Evolutionary conservation across 768 basidiomycete species (phyloP), one percentile per base, ranked within the genome.

Genomic region (Lentinus brumalis): DNA sequence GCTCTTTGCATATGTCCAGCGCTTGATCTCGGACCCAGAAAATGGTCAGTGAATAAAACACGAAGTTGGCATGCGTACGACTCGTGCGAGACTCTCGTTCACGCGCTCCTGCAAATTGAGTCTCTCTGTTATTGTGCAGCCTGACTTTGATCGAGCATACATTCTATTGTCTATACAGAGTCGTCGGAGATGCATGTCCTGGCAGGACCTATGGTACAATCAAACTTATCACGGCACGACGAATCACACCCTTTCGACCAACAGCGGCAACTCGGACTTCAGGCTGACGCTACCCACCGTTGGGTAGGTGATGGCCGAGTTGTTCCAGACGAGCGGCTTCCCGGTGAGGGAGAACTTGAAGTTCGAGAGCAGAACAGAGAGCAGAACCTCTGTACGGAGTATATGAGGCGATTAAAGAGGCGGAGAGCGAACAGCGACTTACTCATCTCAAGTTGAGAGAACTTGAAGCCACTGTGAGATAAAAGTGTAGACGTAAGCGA

Each of bases 361-460:
- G 21, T 4, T 21, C 5, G 38, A 2, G n/a, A 54, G 9, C 5
- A 54, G 53, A 11, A 35, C 12, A 12, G 53, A 40, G 5, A 54
- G n/a, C 14, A 54, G 9, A 5, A 54, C 39, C 21, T 54, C 53
- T 54, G 53, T 32, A 18, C 16, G 39, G 26, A 21, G 35, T 15
- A 38, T 6, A 15, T 15, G 16, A n/a, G 11, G 16, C 12, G 16
- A 49, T 21, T 12, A 8, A 49, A 7, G 11, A 21, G 3, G 42
- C 18, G 47, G 7, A 18, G 47, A 21, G 14, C 15, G 5, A 14
- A 44, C 16, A 26, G 21, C 21, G 7, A 74, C 75, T 38, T 56
- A 77, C 77, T 79, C 71, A 77, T 77, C 60, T 78, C 77, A 14
- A 79, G 66, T 58, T 76, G 73, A 0, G 77, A 74, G 63, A 77